phyloP scores from a whole-genome alignment of 1,284 basidiomycete species.

The Cystobasidiaceae sp. region DNA sequence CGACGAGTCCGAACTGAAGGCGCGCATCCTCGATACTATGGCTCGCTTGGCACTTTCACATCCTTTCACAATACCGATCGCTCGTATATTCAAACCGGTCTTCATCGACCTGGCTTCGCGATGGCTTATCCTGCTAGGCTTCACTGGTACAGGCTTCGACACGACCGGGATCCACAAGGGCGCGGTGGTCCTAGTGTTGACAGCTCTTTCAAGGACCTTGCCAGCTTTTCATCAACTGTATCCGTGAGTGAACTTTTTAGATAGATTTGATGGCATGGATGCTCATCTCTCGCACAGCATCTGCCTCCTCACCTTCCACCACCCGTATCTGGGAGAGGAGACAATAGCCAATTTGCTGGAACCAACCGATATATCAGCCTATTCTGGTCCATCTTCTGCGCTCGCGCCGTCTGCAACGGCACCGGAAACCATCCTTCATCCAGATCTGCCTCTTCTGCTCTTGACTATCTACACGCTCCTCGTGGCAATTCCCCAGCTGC shows the following conservation, averaged over 20 bases:
- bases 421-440: not conserved
- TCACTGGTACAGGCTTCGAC: constrained; percentile 25
- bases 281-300: constrained; percentile 4
- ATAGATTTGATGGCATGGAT: not conserved
- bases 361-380: not conserved
- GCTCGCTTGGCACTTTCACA: constrained; percentile 42
- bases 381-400: constrained; percentile 16
- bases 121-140: constrained; percentile 38
- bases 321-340: not conserved
- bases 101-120: constrained; percentile 43
- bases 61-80: constrained; percentile 38
- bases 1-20: constrained; percentile 2
- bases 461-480: constrained; percentile 11
- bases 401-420: not conserved
- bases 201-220: constrained; percentile 40
- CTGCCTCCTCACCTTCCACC: not conserved
- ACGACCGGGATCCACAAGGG: not conserved
- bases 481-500: constrained; percentile 5
- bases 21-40: constrained; percentile 38
- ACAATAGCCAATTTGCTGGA: constrained; percentile 1
- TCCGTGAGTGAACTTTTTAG: constrained; percentile 34
- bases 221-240: constrained; percentile 41
- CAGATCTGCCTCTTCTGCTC: constrained; percentile 6
- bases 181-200: constrained; percentile 32
- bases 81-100: constrained; percentile 42